Evolutionary conservation across 2,329 filamentous ascomycete species (phyloP).

Genomic region (Aspergillus sp.): DNA sequence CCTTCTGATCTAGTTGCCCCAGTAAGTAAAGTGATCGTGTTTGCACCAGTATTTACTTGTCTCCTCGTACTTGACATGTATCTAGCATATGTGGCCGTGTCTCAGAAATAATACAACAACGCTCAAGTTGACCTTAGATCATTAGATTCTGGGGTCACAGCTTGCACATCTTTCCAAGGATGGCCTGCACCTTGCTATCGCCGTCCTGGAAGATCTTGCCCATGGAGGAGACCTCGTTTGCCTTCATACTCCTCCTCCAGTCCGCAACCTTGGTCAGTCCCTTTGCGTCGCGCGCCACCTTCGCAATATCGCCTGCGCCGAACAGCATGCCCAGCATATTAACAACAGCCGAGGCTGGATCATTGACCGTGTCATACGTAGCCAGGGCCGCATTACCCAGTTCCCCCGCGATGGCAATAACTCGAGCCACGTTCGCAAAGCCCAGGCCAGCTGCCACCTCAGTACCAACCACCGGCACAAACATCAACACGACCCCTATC

Average conservation of each 20-base stretch:
- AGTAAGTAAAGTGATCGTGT: no score
- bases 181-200: not conserved
- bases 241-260: not conserved
- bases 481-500: not conserved
- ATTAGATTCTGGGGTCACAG: no score
- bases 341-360: not conserved
- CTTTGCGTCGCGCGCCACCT: not conserved
- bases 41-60: no score
- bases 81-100: no score
- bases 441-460: not conserved
- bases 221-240: not conserved
- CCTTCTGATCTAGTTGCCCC: no score
- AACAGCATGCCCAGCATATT: conserved; percentile 5
- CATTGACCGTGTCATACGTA: not conserved
- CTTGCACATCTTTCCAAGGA: not conserved
- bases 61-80: no score
- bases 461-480: not conserved
- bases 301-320: not conserved
- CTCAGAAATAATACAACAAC: no score
- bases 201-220: not conserved
- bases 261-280: not conserved
- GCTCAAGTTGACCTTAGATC: no score
- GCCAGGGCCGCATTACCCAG: not conserved
- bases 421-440: not conserved
- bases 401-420: conserved; percentile 1